phyloP scores from a whole-genome alignment of 805 yeast genomes.

The Teunomyces atbi region DNA sequence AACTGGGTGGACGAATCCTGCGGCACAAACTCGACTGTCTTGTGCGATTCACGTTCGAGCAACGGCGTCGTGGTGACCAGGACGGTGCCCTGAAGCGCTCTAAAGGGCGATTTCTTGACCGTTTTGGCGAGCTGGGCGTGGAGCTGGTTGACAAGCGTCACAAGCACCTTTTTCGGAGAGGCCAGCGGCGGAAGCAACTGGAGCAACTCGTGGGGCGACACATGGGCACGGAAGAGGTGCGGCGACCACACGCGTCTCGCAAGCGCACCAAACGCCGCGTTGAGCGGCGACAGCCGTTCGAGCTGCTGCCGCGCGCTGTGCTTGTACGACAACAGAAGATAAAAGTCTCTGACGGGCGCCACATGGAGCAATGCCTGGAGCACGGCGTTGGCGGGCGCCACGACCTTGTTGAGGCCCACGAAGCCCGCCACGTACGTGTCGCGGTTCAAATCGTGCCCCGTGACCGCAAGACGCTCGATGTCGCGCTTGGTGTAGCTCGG shows the following conservation, averaged over 20 bases:
- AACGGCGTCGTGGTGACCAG: conserved; percentile 20
- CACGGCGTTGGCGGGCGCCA: conserved; percentile 51
- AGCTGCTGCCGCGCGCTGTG: conserved; percentile 19
- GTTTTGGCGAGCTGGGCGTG: conserved; percentile 42
- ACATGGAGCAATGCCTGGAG: conserved; percentile 58
- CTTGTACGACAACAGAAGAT: conserved; percentile 15
- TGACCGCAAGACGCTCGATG: conserved; percentile 26
- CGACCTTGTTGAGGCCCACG: conserved; percentile 59
- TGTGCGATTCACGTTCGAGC: conserved; percentile 11
- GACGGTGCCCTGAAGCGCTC: conserved; percentile 55
- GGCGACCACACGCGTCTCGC: conserved; percentile 65
- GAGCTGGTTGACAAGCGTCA: conserved; percentile 56
- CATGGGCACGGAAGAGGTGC: conserved; percentile 54
- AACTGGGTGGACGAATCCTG: conserved; percentile 6
- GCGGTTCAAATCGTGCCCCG: conserved; percentile 43
- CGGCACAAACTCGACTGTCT: conserved; percentile 23
- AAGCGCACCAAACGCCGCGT: conserved; percentile 43
- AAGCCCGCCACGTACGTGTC: conserved; percentile 58
- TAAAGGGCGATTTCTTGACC: conserved; percentile 25
- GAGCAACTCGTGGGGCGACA: conserved; percentile 66
- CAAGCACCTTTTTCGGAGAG: conserved; percentile 54
- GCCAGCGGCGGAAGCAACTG: conserved; percentile 39
- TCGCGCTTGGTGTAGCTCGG: conserved; percentile 47
- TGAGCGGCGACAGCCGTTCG: conserved; percentile 24
- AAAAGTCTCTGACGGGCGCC: conserved; percentile 40